phyloP scores from a whole-genome alignment of 2,329 filamentous ascomycete genomes.

The Venturiaceae sp. region DNA sequence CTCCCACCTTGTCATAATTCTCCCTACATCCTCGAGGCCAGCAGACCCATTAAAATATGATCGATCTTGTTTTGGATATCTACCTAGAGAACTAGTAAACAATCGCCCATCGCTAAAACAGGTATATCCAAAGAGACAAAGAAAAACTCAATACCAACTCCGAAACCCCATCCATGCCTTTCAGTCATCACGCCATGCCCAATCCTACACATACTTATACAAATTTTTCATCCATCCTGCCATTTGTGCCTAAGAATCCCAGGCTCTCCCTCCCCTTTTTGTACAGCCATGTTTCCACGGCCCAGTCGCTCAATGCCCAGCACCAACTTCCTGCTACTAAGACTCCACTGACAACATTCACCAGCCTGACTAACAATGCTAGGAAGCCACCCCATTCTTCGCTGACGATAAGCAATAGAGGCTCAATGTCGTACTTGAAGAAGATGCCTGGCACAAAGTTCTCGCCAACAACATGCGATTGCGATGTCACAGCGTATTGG shows the following conservation, averaged over 20 bases:
- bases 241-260: slow-evolving; percentile 25
- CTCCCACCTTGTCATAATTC: too few species aligned
- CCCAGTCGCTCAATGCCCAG: slow-evolving; percentile 77
- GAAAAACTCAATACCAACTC: background rate
- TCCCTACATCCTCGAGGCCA: too few species aligned
- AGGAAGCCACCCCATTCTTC: slow-evolving; percentile 72
- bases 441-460: slow-evolving; percentile 77
- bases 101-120: background rate
- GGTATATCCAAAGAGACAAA: background rate
- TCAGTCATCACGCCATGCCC: background rate
- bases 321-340: slow-evolving; percentile 91
- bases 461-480: slow-evolving; percentile 62
- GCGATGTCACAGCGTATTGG: slow-evolving; percentile 94
- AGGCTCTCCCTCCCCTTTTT: slow-evolving; percentile 28
- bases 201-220: background rate
- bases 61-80: background rate
- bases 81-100: background rate
- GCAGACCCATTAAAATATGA: background rate
- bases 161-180: background rate
- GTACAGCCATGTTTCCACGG: slow-evolving; percentile 37
- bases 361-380: slow-evolving; percentile 65
- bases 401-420: slow-evolving; percentile 75
- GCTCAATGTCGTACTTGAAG: slow-evolving; percentile 98
- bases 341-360: slow-evolving; percentile 86
- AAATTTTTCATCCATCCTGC: slow-evolving; percentile 12